These are phyloP conservation scores for Aspergillus oerlinghausenensis DNA, from an alignment of 2,329 filamentous ascomycete genomes.

Conservation along the genomic window DNA sequence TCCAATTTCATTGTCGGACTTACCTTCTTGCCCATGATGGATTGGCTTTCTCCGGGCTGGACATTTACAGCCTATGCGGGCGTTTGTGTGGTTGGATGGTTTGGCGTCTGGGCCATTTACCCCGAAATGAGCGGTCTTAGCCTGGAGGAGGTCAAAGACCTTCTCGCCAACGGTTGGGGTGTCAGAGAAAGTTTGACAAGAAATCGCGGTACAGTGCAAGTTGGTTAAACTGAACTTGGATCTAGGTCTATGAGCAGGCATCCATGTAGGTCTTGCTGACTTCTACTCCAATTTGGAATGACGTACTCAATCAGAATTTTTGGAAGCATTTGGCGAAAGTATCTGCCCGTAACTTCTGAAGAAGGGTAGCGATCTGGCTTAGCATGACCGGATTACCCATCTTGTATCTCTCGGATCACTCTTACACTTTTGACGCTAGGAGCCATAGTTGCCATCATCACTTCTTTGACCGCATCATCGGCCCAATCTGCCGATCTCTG, in stretches of 20 bases:
- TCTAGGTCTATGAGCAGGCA: background rate
- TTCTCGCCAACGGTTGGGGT: slow-evolving; percentile 71
- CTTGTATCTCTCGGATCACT: too few species aligned
- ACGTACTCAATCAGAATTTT: background rate
- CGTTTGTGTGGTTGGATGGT: slow-evolving; percentile 65
- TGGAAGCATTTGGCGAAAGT: background rate
- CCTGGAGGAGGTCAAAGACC: slow-evolving; percentile 70
- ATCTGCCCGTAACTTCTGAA: background rate
- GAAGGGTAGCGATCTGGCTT: too few species aligned
- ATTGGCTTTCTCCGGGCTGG: slow-evolving; percentile 64
- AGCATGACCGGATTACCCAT: too few species aligned
- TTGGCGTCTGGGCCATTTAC: slow-evolving; percentile 68
- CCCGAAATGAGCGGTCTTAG: slow-evolving; percentile 80
- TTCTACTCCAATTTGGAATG: background rate
- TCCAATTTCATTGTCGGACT: slow-evolving; percentile 82
- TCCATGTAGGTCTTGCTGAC: background rate
- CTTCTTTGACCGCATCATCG: too few species aligned
- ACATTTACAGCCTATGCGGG: slow-evolving; percentile 78
- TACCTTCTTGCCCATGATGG: slow-evolving; percentile 85
- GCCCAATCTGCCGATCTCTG: background rate
- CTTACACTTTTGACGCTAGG: too few species aligned
- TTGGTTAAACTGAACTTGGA: background rate
- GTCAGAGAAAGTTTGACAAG: slow-evolving; percentile 47
- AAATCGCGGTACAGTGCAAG: slow-evolving; percentile 1
- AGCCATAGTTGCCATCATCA: too few species aligned